Conservation (phyloP, 768 basidiomycete genomes). For the Tricholoma hemisulphureum region DNA sequence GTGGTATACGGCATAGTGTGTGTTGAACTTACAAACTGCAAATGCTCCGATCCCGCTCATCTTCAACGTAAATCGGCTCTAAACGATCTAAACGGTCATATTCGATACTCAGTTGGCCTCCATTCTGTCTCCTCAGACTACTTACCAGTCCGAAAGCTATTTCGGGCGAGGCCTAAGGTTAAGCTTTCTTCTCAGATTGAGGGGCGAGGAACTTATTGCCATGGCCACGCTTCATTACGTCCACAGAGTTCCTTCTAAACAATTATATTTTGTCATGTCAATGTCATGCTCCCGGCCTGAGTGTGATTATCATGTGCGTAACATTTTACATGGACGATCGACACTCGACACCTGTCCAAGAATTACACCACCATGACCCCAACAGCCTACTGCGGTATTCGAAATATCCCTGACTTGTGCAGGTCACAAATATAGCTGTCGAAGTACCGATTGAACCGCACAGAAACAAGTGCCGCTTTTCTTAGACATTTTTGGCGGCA, state of each 20-base stretch:
- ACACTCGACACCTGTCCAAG: too few species aligned
- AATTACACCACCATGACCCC: neutral
- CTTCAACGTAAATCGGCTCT: too few species aligned
- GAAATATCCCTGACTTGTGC: neutral
- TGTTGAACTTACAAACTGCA: too few species aligned
- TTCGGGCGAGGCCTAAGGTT: neutral
- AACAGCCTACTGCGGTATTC: neutral
- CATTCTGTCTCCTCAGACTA: too few species aligned
- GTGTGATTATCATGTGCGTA: neutral
- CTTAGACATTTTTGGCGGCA: neutral
- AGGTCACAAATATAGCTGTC: neutral
- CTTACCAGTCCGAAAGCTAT: too few species aligned
- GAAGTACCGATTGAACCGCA: neutral
- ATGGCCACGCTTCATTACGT: neutral
- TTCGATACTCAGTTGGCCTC: too few species aligned
- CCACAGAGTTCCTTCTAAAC: neutral
- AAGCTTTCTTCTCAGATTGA: neutral
- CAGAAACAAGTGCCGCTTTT: slow-evolving; percentile 1
- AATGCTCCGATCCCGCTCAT: too few species aligned
- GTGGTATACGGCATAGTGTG: too few species aligned
- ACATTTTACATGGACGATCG: neutral
- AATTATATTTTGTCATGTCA: neutral
- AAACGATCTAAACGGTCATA: too few species aligned
- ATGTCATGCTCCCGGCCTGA: neutral
- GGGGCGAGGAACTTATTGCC: neutral